These are phyloP conservation scores for Cardamine occulta DNA, from an alignment of 345 rosid species.

Conservation along the genomic window DNA sequence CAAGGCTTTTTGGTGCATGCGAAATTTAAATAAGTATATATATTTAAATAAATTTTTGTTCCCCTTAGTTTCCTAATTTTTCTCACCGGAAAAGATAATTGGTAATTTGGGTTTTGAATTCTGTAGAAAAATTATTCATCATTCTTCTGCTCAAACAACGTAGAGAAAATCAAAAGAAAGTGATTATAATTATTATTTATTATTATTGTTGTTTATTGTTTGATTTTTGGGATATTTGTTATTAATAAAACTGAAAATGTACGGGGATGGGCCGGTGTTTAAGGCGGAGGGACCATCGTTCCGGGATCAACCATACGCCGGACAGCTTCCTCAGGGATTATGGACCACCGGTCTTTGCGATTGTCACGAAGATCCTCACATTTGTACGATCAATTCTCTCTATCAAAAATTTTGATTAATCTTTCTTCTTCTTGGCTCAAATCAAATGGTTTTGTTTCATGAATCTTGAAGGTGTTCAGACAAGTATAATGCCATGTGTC, in stretches of 20 bases:
- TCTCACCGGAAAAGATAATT: not conserved
- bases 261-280: slow-evolving; percentile 46
- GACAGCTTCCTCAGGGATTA: slow-evolving; percentile 46
- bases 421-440: not conserved
- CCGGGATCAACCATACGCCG: slow-evolving; percentile 47
- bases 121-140: slow-evolving; percentile 3
- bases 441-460: slow-evolving; percentile 8
- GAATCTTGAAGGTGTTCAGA: slow-evolving; percentile 48
- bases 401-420: not conserved
- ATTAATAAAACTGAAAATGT: slow-evolving; percentile 28
- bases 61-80: not conserved
- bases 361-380: slow-evolving; percentile 54
- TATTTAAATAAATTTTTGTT: not conserved
- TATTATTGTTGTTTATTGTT: not conserved
- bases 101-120: not conserved
- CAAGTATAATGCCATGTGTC: slow-evolving; percentile 59
- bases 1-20: slow-evolving; percentile 10
- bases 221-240: not conserved
- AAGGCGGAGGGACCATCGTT: slow-evolving; percentile 40
- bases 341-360: slow-evolving; percentile 63
- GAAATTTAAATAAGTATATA: slow-evolving; percentile 8
- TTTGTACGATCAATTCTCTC: slow-evolving; percentile 46
- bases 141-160: not conserved
- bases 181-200: not conserved
- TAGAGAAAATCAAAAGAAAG: slow-evolving; percentile 18